Base-by-base conservation (phyloP, 1,284 basidiomycete species). In the Rhodotorula glutinis region DNA sequence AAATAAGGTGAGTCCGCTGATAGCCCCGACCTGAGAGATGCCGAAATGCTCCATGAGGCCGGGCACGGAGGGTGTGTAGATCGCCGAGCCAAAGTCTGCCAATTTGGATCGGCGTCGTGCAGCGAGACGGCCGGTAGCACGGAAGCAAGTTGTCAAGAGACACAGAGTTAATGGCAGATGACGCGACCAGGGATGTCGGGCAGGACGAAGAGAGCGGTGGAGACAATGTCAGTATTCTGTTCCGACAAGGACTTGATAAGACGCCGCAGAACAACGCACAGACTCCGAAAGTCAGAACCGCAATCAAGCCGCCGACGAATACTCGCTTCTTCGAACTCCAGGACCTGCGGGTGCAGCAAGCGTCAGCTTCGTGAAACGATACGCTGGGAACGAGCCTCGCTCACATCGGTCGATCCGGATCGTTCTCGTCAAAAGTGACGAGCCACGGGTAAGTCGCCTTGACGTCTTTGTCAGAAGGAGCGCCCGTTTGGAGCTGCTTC, bases 211-310 rank as follows among this genome's bases (percentile, higher is more conserved):
- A 11, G 33, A 38, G 33, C 33, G 33, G 33, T 7, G 11, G 33
- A 38, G 33, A 38, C 5, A 38, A 5, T 38, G 33, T 38, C 33
- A 38, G 33, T 11, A 11, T 38, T 11, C 33, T 11, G 33, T 11
- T 38, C n/a, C 33, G 33, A 38, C 11, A 5, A 11, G 5, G 33
- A 7, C 33, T 7, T 38, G 33, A 5, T 11, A 5, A 11, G 11
- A 7, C 33, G 33, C 11, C 33, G 11, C 7, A 17, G 59, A 40
- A 40, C 7, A 13, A 51, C 49, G n/a, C 25, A 51, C 49, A 80
- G 17, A 80, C 74, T n/a, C 70, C 65, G 56, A 79, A 77, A 0
- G 79, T 80, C 38, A 79, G 71, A 19, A 78, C 62, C 47, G 72
- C 75, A 52, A 80, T 71, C 19, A 76, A 60, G 29, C 54, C 59